Percentiles rank a stretch among this genome's conserved stretches.
Conservation (phyloP, 2,329 filamentous ascomycete genomes). For the Ascochyta lentis region DNA sequence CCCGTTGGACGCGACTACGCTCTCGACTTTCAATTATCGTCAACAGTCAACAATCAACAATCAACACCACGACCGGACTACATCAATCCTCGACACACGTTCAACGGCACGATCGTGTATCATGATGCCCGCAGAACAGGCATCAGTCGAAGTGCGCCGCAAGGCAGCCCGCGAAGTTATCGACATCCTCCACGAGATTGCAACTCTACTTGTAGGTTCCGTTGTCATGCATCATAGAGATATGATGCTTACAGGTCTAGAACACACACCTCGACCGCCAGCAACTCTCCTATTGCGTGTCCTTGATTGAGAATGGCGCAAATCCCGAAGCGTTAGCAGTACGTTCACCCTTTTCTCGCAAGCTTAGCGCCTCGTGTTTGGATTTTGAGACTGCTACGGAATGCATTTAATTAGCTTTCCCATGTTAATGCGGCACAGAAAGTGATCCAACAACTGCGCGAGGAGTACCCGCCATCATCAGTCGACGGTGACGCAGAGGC, state of each 20-base stretch:
- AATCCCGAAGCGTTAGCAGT: constrained; percentile 95
- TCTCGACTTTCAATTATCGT: not conserved
- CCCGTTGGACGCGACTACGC: constrained; percentile 1
- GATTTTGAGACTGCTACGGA: too few relatives aligned
- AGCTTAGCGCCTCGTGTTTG: not conserved
- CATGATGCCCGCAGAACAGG: constrained; percentile 32
- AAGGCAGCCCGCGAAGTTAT: constrained; percentile 79
- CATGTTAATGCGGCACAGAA: constrained; percentile 43
- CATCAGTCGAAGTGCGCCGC: constrained; percentile 62
- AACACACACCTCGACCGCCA: constrained; percentile 93
- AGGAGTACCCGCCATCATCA: constrained; percentile 47
- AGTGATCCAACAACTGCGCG: constrained; percentile 55
- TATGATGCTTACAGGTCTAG: constrained; percentile 55
- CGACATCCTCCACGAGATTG: constrained; percentile 83
- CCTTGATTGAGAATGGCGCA: constrained; percentile 95
- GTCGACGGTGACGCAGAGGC: constrained; percentile 38
- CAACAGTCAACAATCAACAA: not conserved
- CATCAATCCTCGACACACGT: not conserved
- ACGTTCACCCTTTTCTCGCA: constrained; percentile 49
- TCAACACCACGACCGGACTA: not conserved
- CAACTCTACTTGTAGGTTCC: constrained; percentile 78
- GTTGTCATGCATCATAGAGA: too few relatives aligned
- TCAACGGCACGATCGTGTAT: not conserved
- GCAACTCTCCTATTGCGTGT: constrained; percentile 92
- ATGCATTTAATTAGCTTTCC: too few relatives aligned